These are phyloP conservation scores for Chionographis japonica DNA, from an alignment of 106 monocot genomes.

Conservation along the genomic window DNA sequence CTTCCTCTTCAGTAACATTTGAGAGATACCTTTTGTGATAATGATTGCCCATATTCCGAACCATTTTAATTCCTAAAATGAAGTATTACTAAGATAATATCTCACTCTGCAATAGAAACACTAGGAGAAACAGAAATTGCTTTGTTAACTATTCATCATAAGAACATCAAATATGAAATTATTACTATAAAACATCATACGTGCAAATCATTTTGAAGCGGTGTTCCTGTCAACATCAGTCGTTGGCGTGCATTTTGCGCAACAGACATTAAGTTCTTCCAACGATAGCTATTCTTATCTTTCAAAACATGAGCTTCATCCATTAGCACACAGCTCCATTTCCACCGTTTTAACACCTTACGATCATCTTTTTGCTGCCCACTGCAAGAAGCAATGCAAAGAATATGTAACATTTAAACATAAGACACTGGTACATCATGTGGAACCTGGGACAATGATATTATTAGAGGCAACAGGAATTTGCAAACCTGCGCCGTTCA, in stretches of 20 bases:
- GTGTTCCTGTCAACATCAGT: conserved; percentile 94
- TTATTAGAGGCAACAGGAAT: neutral
- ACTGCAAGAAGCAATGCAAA: conserved; percentile 32
- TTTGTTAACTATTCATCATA: too few relatives aligned
- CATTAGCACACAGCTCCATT: conserved; percentile 90
- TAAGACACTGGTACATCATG: neutral
- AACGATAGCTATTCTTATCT: conserved; percentile 89
- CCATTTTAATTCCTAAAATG: too few relatives aligned
- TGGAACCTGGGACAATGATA: neutral
- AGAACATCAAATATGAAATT: neutral
- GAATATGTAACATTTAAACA: neutral
- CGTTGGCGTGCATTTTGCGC: conserved; percentile 81
- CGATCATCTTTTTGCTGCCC: conserved; percentile 92
- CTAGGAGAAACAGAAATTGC: too few relatives aligned
- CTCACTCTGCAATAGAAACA: too few relatives aligned
- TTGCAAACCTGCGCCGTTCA: conserved; percentile 70
- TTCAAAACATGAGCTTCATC: conserved; percentile 99
- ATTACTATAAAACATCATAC: conserved; percentile 29
- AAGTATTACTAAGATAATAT: too few relatives aligned
- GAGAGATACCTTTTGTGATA: too few relatives aligned
- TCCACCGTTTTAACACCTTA: conserved; percentile 71
- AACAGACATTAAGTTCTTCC: conserved; percentile 90
- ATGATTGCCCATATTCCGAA: too few relatives aligned
- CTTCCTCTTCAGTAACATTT: too few relatives aligned
- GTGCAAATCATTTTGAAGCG: conserved; percentile 97